Base-by-base conservation (phyloP, 192 early-diverging fungal genomes). In the Helicostylum pulchrum region DNA sequence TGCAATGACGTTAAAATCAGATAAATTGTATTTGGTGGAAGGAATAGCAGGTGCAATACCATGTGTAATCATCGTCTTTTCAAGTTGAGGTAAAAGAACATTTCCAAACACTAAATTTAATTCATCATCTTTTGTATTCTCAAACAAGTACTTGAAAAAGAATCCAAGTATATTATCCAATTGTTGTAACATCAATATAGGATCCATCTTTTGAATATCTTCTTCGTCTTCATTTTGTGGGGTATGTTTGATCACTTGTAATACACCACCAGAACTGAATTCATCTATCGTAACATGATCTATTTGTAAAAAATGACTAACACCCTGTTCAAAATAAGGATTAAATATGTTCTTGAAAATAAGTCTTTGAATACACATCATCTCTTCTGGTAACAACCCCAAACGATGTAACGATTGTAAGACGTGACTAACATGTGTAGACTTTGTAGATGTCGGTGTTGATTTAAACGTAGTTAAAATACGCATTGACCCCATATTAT, bases 71-170 rank as follows among this genome's bases (percentile, higher is more conserved):
- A 72, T 10, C 7, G 53, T 32, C 4, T 52, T 44, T 53, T 66
- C 60, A 7, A 58, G 39, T 9, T 62, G 51, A 2, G 64, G 64
- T 6, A 72, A 20, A 5, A 66, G 15, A 10, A 66, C 9, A 23
- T 66, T 72, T 46, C 70, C 70, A 23, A 72, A 72, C 0, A 72
- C 46, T 3, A 52, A 21, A 36, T 31, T 54, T 1, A 65, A 53
- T 7, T 26, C 45, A 31, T 46, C 50, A 20, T 46, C 26, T 9
- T 32, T 48, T 9, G 19, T 23, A 21, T 55, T 42, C 8, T 59
- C 59, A 49, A 61, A 72, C n/a, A 66, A 4, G 44, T 62, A 54
- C 2, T 54, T 21, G 46, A 53, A 52, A 19, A 66, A 72, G 21
- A 62, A 72, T 6, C 51, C 46, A 20, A 66, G 51, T 53, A 72